Evolutionary conservation across 495 filamentous ascomycete genomes (phyloP).

Genomic region (Penicillium bovifimosum): DNA sequence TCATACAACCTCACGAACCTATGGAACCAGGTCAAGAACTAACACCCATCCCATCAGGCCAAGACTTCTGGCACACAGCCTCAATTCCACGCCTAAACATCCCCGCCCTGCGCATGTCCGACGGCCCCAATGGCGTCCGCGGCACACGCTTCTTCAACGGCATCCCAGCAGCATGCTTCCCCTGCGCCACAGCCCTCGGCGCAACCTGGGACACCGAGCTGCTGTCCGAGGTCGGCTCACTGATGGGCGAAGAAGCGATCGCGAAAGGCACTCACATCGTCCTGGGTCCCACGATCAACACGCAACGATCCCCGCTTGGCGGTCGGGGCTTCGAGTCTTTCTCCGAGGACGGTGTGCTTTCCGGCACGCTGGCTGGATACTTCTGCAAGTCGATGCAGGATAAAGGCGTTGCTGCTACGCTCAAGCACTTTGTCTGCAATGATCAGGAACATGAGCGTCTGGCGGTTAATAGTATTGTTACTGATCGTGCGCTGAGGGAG

Average conservation of each 20-base stretch:
- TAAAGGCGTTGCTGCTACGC: slow-evolving; percentile 62
- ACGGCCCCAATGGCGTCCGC: slow-evolving; percentile 71
- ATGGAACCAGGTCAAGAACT: not conserved
- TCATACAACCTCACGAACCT: not conserved
- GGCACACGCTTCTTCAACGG: slow-evolving; percentile 72
- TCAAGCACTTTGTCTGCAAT: slow-evolving; percentile 82
- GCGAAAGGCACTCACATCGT: slow-evolving; percentile 66
- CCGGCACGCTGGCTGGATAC: slow-evolving; percentile 61
- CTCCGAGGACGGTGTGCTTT: slow-evolving; percentile 71
- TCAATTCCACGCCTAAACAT: slow-evolving; percentile 62
- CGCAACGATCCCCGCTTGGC: slow-evolving; percentile 69
- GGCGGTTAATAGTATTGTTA: slow-evolving; percentile 61
- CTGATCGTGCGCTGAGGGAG: slow-evolving; percentile 67
- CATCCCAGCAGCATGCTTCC: slow-evolving; percentile 60
- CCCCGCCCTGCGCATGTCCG: slow-evolving; percentile 62
- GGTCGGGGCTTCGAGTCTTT: slow-evolving; percentile 77
- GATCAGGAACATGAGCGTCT: slow-evolving; percentile 71
- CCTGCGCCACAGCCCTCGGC: slow-evolving; percentile 63
- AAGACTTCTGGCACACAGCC: slow-evolving; percentile 75
- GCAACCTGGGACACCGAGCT: slow-evolving; percentile 66
- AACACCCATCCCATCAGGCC: slow-evolving; percentile 35
- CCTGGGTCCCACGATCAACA: slow-evolving; percentile 73
- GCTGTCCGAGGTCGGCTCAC: slow-evolving; percentile 51
- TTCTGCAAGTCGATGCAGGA: slow-evolving; percentile 65
- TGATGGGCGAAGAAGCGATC: slow-evolving; percentile 64